Conservation (phyloP, 23 red algal genomes). For the Gracilariopsis chorda region DNA sequence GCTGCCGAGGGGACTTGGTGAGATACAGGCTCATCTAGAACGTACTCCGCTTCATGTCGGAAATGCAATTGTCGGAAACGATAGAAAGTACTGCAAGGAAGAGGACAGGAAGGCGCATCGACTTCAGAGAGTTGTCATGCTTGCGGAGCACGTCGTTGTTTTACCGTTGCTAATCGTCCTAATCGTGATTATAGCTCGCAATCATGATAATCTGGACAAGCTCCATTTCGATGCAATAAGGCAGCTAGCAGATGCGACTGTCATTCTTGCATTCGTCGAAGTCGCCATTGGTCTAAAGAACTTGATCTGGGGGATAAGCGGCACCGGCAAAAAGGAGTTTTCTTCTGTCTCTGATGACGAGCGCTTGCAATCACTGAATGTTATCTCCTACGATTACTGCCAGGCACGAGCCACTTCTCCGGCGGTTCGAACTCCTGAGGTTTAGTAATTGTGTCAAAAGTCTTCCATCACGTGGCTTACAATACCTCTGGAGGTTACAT, state of each 20-base stretch:
- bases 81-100: background rate
- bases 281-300: constrained; percentile 30
- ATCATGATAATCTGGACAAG: constrained; percentile 12
- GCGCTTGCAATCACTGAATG: too few relatives aligned
- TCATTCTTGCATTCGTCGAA: constrained; percentile 29
- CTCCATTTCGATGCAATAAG: background rate
- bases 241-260: constrained; percentile 1
- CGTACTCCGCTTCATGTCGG: background rate
- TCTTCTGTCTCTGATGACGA: background rate
- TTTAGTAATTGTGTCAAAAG: too few relatives aligned
- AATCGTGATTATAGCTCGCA: background rate
- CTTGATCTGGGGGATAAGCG: constrained; percentile 8
- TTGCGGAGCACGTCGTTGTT: constrained; percentile 40
- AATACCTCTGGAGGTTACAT: too few relatives aligned
- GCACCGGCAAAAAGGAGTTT: background rate
- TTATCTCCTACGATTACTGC: too few relatives aligned
- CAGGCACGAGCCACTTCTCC: too few relatives aligned
- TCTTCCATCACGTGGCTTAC: too few relatives aligned
- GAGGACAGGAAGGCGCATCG: background rate
- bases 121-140: constrained; percentile 1
- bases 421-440: too few relatives aligned
- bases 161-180: constrained; percentile 22
- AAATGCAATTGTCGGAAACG: constrained; percentile 27
- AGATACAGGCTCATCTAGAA: background rate
- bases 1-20: background rate